Evolutionary conservation across 2,329 filamentous ascomycete genomes (phyloP), one percentile per base, ranked within the genome.

Genomic region (Fusarium sp.): DNA sequence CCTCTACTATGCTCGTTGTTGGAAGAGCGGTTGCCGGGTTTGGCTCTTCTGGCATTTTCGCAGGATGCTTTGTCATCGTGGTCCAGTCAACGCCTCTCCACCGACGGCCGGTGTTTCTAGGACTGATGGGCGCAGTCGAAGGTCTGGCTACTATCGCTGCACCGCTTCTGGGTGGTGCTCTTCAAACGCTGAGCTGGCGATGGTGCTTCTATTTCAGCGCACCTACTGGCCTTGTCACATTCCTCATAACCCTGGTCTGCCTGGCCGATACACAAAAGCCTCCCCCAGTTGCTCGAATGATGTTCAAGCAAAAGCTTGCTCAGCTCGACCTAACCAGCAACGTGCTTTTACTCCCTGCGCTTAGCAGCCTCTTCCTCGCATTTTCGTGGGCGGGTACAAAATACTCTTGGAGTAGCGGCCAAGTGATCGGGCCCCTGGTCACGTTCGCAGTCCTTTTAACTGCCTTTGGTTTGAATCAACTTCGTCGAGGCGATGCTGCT

Each of bases 361-460:
- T 82, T 2, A 70, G 80, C 22, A 81, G 79, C 54, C 75, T 82
- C 5, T 70, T 83, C 0, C 68, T 84, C 5, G 80, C 80, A 0
- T 71, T 84, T 3, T 80, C 82, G 12, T 83, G 79, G 79, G 78
- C 76, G 7, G 78, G 77, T 2, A 72, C 64, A 7, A 73, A 68
- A 15, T 73, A 76, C 22, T 15, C 57, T 0, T 72, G 70, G 70
- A 35, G 31, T 2, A 65, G 58, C 6, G 67, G 64, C 1, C 44
- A 59, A n/a, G 74, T 80, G 34, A 73, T 81, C 29, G 75, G 68
- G 0, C 34, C 44, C 2, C 6, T 65, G 0, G 7, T 24, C 0
- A 6, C 28, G 0, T 65, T 65, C 8, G 26, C 13, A 1, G 2
- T 49, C 4, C 38, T 65, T 1, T 8, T 56, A 0, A 7, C 7